phyloP scores from a whole-genome alignment of 768 basidiomycete genomes.

The Stropharia rugosoannulata region DNA sequence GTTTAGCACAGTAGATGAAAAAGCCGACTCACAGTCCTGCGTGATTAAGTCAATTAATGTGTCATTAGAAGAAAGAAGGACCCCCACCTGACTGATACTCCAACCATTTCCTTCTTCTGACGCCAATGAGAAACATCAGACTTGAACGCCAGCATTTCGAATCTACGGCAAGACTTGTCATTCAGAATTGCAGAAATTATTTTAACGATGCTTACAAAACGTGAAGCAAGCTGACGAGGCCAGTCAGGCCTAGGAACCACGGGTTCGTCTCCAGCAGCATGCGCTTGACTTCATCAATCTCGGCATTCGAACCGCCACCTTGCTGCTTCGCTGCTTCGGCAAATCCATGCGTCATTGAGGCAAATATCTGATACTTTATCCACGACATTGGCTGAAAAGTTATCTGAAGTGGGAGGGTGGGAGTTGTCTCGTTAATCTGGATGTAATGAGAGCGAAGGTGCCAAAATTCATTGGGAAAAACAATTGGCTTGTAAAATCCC shows the following conservation, averaged over 20 bases:
- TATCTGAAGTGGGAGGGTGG: constrained; percentile 75
- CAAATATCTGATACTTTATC: constrained; percentile 85
- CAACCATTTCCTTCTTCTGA: constrained; percentile 90
- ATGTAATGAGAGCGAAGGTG: constrained; percentile 76
- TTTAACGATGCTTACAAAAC: constrained; percentile 61
- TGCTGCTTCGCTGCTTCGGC: constrained; percentile 82
- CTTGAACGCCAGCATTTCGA: constrained; percentile 96
- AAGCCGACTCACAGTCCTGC: constrained; percentile 51
- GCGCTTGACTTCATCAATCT: constrained; percentile 93
- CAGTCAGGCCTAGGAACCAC: constrained; percentile 84
- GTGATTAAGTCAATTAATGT: constrained; percentile 9
- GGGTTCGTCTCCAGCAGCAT: constrained; percentile 91
- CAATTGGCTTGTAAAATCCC: constrained; percentile 81
- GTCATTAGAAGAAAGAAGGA: constrained; percentile 1
- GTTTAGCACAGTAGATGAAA: background rate
- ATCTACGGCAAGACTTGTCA: constrained; percentile 42
- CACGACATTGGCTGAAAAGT: constrained; percentile 83
- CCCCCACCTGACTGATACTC: constrained; percentile 86
- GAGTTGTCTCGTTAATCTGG: constrained; percentile 85
- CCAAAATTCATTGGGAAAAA: constrained; percentile 98
- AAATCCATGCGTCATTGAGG: constrained; percentile 83
- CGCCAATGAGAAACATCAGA: constrained; percentile 95
- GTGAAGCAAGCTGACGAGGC: constrained; percentile 83
- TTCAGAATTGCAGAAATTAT: background rate
- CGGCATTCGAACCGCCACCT: constrained; percentile 57